Evolutionary conservation across 345 rosid genomes (phyloP).

Genomic region (Salix koriyanagi): DNA sequence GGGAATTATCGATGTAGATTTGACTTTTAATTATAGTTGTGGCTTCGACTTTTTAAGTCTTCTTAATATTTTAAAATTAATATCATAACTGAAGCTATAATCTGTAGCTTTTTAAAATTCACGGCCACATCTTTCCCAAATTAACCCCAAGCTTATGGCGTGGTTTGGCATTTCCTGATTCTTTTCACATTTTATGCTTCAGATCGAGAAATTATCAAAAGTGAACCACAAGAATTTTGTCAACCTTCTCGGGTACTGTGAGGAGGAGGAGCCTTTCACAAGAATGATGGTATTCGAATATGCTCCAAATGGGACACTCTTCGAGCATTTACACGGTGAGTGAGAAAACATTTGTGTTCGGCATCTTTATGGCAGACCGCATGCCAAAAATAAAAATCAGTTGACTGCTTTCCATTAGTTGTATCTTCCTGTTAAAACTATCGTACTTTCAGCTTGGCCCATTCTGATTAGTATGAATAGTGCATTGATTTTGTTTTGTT

Average conservation of each 20-base stretch:
- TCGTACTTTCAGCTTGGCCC: background rate
- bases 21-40: no score
- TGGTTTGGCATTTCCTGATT: constrained; percentile 7
- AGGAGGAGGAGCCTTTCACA: constrained; percentile 71
- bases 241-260: constrained; percentile 84
- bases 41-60: no score
- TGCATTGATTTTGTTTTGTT: background rate
- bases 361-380: background rate
- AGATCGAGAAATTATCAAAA: constrained; percentile 74
- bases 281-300: constrained; percentile 96
- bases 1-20: no score
- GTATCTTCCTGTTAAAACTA: background rate
- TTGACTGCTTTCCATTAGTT: background rate
- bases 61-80: no score
- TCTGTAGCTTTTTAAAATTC: background rate
- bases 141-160: background rate
- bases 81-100: background rate
- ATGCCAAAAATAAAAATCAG: background rate
- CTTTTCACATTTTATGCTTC: constrained; percentile 14
- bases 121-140: no score
- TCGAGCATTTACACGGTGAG: constrained; percentile 91
- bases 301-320: constrained; percentile 90
- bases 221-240: constrained; percentile 88
- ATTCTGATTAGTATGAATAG: background rate
- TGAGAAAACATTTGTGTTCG: background rate